phyloP scores from a whole-genome alignment of 176 grass and related monocot species.

The Cymbopogon citratus region DNA sequence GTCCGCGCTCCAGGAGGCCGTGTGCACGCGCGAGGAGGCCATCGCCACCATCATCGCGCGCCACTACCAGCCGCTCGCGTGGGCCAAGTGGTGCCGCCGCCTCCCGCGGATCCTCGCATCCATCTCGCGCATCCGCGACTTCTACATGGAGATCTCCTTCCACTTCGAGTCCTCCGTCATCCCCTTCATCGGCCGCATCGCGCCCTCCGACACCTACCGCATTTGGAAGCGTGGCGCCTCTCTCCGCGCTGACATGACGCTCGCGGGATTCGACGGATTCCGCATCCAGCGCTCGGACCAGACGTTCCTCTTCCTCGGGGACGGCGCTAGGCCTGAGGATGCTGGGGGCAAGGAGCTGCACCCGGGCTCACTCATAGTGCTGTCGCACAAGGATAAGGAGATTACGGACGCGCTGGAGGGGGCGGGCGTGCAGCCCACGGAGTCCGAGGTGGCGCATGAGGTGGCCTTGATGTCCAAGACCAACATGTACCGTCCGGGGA shows the following conservation, averaged over 20 bases:
- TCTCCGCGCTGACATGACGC: conserved; percentile 84
- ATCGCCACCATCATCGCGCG: conserved; percentile 87
- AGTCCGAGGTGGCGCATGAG: conserved; percentile 86
- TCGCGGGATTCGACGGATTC: conserved; percentile 81
- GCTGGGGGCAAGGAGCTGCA: conserved; percentile 56
- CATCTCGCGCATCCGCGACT: conserved; percentile 66
- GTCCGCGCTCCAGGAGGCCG: conserved; percentile 91
- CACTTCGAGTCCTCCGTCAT: conserved; percentile 99
- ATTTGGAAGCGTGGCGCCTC: conserved; percentile 87
- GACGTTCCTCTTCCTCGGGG: conserved; percentile 86
- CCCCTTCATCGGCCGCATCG: conserved; percentile 90
- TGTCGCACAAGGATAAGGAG: conserved; percentile 93
- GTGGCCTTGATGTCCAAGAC: conserved; percentile 92
- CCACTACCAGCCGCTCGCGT: conserved; percentile 93
- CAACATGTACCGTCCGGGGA: conserved; percentile 93
- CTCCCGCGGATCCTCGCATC: conserved; percentile 82
- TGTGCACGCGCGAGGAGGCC: conserved; percentile 76
- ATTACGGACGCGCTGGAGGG: conserved; percentile 91
- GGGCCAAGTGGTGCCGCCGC: conserved; percentile 96
- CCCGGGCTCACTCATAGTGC: conserved; percentile 81
- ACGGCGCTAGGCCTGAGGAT: conserved; percentile 44
- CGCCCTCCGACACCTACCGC: conserved; percentile 90
- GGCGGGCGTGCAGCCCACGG: conserved; percentile 73
- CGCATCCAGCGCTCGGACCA: conserved; percentile 94
- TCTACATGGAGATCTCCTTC: conserved; percentile 99